phyloP scores from a whole-genome alignment of 2,329 filamentous ascomycete species.

The Monosporascus sp. region DNA sequence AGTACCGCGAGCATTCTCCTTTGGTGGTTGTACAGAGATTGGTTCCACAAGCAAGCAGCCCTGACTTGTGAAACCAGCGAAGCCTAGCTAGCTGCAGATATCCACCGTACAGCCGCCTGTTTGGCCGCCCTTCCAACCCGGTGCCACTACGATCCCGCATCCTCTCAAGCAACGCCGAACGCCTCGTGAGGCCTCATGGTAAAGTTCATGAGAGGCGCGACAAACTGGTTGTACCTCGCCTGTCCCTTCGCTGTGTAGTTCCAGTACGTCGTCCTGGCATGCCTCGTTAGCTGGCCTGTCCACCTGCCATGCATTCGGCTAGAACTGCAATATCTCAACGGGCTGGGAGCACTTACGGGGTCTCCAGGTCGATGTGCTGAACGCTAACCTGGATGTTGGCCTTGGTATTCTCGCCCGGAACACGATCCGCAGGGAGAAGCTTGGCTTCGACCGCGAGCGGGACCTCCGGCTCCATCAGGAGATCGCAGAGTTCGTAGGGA shows the following conservation, averaged over 20 bases:
- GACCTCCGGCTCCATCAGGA: constrained; percentile 15
- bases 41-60: background rate
- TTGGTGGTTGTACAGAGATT: background rate
- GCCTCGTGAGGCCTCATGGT: constrained; percentile 23
- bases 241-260: constrained; percentile 26
- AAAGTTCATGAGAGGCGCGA: constrained; percentile 20
- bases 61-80: too few species aligned
- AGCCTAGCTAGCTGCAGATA: background rate
- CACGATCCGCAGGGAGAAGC: constrained; percentile 18
- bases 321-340: background rate
- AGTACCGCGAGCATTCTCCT: background rate
- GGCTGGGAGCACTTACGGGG: constrained; percentile 11
- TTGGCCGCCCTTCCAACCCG: background rate
- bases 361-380: constrained; percentile 22
- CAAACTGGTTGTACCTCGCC: constrained; percentile 21
- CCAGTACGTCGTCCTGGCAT: constrained; percentile 22
- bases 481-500: constrained; percentile 20
- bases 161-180: constrained; percentile 17
- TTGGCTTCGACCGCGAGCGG: constrained; percentile 22
- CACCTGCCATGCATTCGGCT: background rate
- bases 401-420: constrained; percentile 8
- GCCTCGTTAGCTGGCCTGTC: constrained; percentile 7
- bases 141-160: background rate
- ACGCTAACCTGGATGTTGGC: constrained; percentile 27
- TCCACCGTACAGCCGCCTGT: background rate